Base-by-base conservation (phyloP, 768 basidiomycete genomes). In the Pholiota microspora region DNA sequence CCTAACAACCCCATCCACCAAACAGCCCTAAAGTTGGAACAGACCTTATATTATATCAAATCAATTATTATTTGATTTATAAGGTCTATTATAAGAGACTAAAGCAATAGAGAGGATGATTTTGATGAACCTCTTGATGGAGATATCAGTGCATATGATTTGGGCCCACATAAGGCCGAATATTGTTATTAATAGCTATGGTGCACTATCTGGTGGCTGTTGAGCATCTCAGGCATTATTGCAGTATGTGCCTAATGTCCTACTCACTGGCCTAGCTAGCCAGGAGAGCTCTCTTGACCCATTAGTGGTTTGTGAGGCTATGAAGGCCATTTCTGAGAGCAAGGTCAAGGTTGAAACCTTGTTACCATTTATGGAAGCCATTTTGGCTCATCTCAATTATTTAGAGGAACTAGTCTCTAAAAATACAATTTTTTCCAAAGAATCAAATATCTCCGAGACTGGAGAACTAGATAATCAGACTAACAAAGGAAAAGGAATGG, bases 401-500 rank as follows among this genome's bases (percentile, higher is more conserved):
- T 15, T 36, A 15, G 35, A 36, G n/a, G 35, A 15, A 7, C 6
- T 31, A 31, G 29, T 31, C 6, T 12, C 29, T 31, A 31, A 31
- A 31, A 31, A 31, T 31, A 31, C 6, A 31, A 6, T 31, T 31
- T 6, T 31, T 31, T 4, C 7, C n/a, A 15, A 15, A 8, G 8
- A 36, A 15, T 7, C 7, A 36, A 15, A 36, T 36, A 12, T 12
- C 12, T 31, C 29, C 7, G 29, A 31, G 12, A 7, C 4, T 4
- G 35, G 35, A 8, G 35, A 36, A 7, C n/a, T 36, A 15, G 35
- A 36, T 4, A 12, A 31, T 31, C n/a, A 8, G 8, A 36, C 35
- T 4, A 15, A 15, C 25, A 55, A 50, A 34, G 47, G 54, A 7
- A 55, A 49, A 18, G 49, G 15, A 5, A 45, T 32, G 9, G 54